Conservation (phyloP, 257 asterid genomes). For the Osmanthus fragrans region DNA sequence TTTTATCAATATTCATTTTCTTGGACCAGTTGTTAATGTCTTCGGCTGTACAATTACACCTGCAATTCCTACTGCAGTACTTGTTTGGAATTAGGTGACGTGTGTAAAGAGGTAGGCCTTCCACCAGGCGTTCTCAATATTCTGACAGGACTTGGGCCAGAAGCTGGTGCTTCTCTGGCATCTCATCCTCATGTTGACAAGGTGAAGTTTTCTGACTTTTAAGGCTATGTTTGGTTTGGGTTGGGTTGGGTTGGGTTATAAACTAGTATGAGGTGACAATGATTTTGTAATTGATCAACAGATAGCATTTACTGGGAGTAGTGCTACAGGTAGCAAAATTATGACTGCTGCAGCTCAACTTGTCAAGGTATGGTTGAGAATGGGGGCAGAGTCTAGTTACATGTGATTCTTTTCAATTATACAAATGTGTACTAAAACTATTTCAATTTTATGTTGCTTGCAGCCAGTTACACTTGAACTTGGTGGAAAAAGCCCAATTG, state of each 20-base stretch:
- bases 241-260: conserved; percentile 10
- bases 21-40: conserved; percentile 2
- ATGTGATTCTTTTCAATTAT: conserved; percentile 5
- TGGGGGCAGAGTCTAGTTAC: background rate
- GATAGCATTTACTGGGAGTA: conserved; percentile 96
- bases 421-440: background rate
- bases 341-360: conserved; percentile 95
- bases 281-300: conserved; percentile 37
- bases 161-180: conserved; percentile 95
- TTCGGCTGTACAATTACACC: background rate
- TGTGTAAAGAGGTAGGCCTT: conserved; percentile 86
- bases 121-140: conserved; percentile 89
- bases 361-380: conserved; percentile 60
- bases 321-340: conserved; percentile 77
- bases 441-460: conserved; percentile 24
- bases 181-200: conserved; percentile 97
- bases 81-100: conserved; percentile 92
- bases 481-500: conserved; percentile 98
- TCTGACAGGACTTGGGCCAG: conserved; percentile 87
- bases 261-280: conserved; percentile 4
- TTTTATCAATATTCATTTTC: conserved; percentile 18
- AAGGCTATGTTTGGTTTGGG: background rate
- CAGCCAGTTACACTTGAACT: conserved; percentile 98
- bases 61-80: conserved; percentile 52
- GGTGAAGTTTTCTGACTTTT: conserved; percentile 44